Evolutionary conservation across 129 eudicot genomes (phyloP).

Genomic region (Sambucus nigra): DNA sequence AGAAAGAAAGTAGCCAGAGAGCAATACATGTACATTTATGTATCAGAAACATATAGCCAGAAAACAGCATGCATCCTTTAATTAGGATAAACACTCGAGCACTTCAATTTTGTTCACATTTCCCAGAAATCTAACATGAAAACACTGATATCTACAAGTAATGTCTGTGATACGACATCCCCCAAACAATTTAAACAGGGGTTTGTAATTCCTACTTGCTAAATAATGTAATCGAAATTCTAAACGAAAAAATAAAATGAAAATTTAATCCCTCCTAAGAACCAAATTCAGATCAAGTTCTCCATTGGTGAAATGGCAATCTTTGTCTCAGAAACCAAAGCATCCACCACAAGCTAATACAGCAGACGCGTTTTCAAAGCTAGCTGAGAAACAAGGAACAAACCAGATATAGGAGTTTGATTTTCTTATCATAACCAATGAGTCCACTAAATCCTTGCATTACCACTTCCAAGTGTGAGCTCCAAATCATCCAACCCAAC

Average conservation of each 20-base stretch:
- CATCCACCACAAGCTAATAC: not conserved
- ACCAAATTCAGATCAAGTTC: slow-evolving; percentile 13
- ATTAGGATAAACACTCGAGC: slow-evolving; percentile 12
- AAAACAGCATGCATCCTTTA: not conserved
- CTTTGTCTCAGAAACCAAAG: slow-evolving; percentile 1
- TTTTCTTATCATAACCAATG: not conserved
- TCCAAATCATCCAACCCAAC: slow-evolving; percentile 93
- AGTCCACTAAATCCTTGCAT: slow-evolving; percentile 9
- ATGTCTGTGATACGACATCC: slow-evolving; percentile 3
- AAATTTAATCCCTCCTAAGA: slow-evolving; percentile 5
- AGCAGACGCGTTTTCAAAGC: no score
- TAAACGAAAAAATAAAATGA: slow-evolving; percentile 5
- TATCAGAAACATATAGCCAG: not conserved
- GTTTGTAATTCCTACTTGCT: not conserved
- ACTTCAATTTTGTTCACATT: not conserved
- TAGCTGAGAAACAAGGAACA: slow-evolving; percentile 1
- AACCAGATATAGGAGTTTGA: not conserved
- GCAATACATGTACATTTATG: no score
- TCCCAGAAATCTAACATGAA: slow-evolving; percentile 4
- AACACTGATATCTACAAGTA: slow-evolving; percentile 17
- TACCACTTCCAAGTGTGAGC: slow-evolving; percentile 84
- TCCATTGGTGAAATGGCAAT: not conserved
- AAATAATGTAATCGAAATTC: not conserved
- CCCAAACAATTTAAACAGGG: slow-evolving; percentile 13
- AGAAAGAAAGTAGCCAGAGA: no score